Percentiles rank a stretch among this genome's conserved stretches.
phyloP scores from a whole-genome alignment of 495 filamentous ascomycete genomes.

The Xylona heveae region DNA sequence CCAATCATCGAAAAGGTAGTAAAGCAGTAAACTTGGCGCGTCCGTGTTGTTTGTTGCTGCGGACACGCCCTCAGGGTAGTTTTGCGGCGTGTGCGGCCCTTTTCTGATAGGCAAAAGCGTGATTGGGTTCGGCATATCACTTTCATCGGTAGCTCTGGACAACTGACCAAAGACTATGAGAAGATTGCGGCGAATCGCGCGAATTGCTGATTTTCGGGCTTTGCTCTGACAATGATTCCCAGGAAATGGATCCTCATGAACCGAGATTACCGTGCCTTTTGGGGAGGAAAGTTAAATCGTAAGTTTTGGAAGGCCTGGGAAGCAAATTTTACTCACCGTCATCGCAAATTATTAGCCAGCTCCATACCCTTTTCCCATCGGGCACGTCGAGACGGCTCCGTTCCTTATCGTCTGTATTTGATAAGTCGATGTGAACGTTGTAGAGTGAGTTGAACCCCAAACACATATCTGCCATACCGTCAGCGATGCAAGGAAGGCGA shows the following conservation, averaged over 20 bases:
- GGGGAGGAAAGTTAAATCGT: slow-evolving; percentile 1
- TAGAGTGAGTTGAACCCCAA: slow-evolving; percentile 68
- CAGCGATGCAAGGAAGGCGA: slow-evolving; percentile 1
- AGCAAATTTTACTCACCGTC: slow-evolving; percentile 30
- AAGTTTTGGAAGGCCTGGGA: background rate
- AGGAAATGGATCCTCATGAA: slow-evolving; percentile 50
- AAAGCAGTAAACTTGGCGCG: slow-evolving; percentile 55
- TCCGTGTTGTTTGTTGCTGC: slow-evolving; percentile 20
- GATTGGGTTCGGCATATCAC: slow-evolving; percentile 25
- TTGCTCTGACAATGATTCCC: slow-evolving; percentile 11
- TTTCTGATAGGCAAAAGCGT: slow-evolving; percentile 25
- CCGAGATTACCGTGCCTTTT: slow-evolving; percentile 50
- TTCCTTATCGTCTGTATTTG: background rate
- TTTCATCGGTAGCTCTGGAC: slow-evolving; percentile 27
- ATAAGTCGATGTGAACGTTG: slow-evolving; percentile 22
- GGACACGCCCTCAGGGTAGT: background rate
- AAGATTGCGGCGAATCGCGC: slow-evolving; percentile 42
- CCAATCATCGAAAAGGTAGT: slow-evolving; percentile 83
- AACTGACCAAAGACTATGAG: slow-evolving; percentile 50
- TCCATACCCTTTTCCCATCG: slow-evolving; percentile 44
- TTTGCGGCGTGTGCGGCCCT: no score
- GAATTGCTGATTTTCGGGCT: slow-evolving; percentile 13
- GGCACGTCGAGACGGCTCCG: slow-evolving; percentile 23
- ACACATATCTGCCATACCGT: slow-evolving; percentile 36
- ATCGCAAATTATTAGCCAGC: slow-evolving; percentile 64